Evolutionary conservation across 352 stramenopile species (phyloP).

Genomic region (Pythium angustatum): DNA sequence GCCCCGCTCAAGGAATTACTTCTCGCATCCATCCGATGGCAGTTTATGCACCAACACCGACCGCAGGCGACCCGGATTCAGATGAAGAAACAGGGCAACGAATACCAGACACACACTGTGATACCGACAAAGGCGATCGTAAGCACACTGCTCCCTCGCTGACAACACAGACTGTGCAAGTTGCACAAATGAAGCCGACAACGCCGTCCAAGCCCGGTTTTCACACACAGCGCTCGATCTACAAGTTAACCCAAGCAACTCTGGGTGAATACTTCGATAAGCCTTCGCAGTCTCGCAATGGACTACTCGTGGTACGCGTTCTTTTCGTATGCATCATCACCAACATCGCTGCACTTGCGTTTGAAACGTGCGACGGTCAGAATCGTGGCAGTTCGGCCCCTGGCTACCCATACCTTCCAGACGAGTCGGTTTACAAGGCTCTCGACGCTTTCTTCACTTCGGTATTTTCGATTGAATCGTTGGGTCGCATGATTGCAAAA

Average conservation of each 20-base stretch:
- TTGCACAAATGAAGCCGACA: conserved; percentile 3
- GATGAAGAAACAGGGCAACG: neutral
- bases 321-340: conserved; percentile 60
- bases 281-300: conserved; percentile 37
- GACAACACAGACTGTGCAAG: conserved; percentile 10
- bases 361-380: conserved; percentile 64
- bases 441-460: conserved; percentile 44
- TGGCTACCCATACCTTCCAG: conserved; percentile 55
- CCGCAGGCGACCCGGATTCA: neutral
- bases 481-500: conserved; percentile 34
- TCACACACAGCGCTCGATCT: conserved; percentile 21
- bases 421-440: conserved; percentile 34
- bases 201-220: neutral
- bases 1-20: neutral
- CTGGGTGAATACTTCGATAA: conserved; percentile 46
- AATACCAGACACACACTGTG: neutral
- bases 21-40: conserved; percentile 20
- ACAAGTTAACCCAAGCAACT: conserved; percentile 36
- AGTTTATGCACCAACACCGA: conserved; percentile 11
- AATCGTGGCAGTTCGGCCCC: conserved; percentile 56
- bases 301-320: conserved; percentile 39
- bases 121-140: neutral
- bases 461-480: conserved; percentile 62
- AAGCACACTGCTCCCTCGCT: neutral
- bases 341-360: conserved; percentile 46